phyloP scores from a whole-genome alignment of 306 rosid species.

The Citrullus amarus region DNA sequence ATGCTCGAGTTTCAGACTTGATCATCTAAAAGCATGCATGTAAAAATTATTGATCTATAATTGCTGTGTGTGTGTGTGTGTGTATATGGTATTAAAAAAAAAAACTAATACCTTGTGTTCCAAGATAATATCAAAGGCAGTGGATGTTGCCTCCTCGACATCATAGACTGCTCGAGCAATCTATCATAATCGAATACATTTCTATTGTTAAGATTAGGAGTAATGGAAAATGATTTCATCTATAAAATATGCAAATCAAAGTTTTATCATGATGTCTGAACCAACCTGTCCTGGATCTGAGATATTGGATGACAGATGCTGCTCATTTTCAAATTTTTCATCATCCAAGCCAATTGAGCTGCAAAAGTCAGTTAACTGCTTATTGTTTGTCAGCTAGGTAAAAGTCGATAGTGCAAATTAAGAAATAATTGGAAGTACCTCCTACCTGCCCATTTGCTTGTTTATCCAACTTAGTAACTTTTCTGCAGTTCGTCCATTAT shows the following conservation, averaged over 20 bases:
- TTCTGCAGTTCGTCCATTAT: conserved; percentile 67
- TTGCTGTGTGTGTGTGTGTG: neutral
- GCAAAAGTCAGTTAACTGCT: conserved; percentile 14
- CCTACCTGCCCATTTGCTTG: conserved; percentile 78
- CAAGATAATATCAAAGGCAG: conserved; percentile 73
- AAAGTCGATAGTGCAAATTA: neutral
- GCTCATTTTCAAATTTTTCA: conserved; percentile 81
- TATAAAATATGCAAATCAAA: conserved; percentile 10
- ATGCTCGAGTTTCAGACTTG: conserved; percentile 66
- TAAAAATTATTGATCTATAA: neutral
- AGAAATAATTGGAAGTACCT: conserved; percentile 11
- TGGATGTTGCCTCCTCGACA: conserved; percentile 90
- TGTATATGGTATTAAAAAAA: neutral
- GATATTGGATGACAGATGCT: conserved; percentile 55
- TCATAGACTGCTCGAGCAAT: conserved; percentile 87
- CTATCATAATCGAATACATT: conserved; percentile 28
- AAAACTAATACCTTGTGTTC: conserved; percentile 45
- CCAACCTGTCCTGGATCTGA: conserved; percentile 83
- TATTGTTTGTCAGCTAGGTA: neutral
- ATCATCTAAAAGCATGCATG: conserved; percentile 45
- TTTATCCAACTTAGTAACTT: conserved; percentile 78
- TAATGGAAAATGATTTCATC: neutral
- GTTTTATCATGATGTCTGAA: conserved; percentile 11
- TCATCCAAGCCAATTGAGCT: conserved; percentile 79
- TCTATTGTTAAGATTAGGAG: conserved; percentile 22